These are phyloP conservation scores for Mortierella sp. DNA, from an alignment of 371 early-diverging fungal species.

Conservation along the genomic window DNA sequence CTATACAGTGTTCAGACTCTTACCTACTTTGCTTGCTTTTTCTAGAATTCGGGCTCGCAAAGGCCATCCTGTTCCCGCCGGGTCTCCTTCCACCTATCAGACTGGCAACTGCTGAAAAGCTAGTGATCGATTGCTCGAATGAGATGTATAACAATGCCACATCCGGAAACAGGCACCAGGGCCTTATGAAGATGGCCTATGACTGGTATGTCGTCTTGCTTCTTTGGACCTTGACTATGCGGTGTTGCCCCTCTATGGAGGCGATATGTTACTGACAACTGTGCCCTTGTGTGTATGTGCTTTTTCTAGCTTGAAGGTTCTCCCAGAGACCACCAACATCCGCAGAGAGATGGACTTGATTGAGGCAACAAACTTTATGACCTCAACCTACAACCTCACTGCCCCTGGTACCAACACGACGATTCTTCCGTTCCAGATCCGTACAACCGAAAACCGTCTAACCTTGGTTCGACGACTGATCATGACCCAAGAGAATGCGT, in stretches of 20 bases:
- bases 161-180: slow-evolving; percentile 71
- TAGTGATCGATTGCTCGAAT: slow-evolving; percentile 76
- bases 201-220: slow-evolving; percentile 68
- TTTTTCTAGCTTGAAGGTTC: slow-evolving; percentile 68
- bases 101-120: slow-evolving; percentile 64
- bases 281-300: no score
- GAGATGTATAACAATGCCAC: slow-evolving; percentile 85
- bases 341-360: slow-evolving; percentile 74
- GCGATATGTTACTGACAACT: no score
- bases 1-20: not conserved
- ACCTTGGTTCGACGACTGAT: slow-evolving; percentile 70
- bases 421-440: slow-evolving; percentile 82
- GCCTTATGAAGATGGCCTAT: slow-evolving; percentile 77
- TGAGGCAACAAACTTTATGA: slow-evolving; percentile 77
- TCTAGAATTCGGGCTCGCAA: slow-evolving; percentile 73
- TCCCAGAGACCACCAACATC: slow-evolving; percentile 71
- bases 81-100: slow-evolving; percentile 61
- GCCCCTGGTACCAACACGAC: slow-evolving; percentile 60
- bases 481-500: slow-evolving; percentile 63
- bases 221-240: not conserved
- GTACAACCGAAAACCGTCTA: slow-evolving; percentile 71
- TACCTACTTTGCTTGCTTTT: not conserved
- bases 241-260: no score
- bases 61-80: slow-evolving; percentile 67
- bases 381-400: slow-evolving; percentile 64